Conservation (phyloP, 495 filamentous ascomycete genomes). For the Penicillium malachiteum region DNA sequence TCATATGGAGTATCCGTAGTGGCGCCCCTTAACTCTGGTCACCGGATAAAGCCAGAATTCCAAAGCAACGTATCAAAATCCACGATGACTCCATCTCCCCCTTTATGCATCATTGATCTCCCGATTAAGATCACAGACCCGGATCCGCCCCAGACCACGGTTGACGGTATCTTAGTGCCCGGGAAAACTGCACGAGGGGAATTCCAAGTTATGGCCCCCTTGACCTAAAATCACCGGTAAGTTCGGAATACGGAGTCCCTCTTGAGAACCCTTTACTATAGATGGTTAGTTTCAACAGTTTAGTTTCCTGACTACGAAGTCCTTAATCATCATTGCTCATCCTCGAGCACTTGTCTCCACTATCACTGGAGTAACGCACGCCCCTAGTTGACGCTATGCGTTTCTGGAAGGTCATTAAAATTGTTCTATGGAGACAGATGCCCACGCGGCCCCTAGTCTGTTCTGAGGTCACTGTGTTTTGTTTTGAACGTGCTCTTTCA, state of each 20-base stretch:
- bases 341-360: constrained; percentile 6
- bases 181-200: too few species aligned
- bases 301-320: too few species aligned
- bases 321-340: neutral
- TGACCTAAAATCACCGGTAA: too few species aligned
- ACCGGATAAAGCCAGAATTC: constrained; percentile 1
- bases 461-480: too few species aligned
- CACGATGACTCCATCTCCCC: constrained; percentile 3
- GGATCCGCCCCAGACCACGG: constrained; percentile 5
- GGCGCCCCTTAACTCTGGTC: constrained; percentile 5
- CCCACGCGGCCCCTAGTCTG: constrained; percentile 10
- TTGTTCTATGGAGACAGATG: constrained; percentile 14
- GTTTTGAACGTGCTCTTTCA: neutral
- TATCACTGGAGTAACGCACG: constrained; percentile 13
- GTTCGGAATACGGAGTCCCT: too few species aligned
- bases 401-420: constrained; percentile 21
- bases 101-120: neutral
- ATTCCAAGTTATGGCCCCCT: too few species aligned
- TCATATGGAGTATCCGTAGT: too few species aligned
- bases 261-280: too few species aligned
- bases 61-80: constrained; percentile 9
- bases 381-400: constrained; percentile 14
- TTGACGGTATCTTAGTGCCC: too few species aligned
- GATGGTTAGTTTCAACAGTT: too few species aligned
- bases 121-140: neutral